Evolutionary conservation across 2,329 filamentous ascomycete genomes (phyloP), one percentile per base, ranked within the genome.

Genomic region (Chalaropsis ovoidea): DNA sequence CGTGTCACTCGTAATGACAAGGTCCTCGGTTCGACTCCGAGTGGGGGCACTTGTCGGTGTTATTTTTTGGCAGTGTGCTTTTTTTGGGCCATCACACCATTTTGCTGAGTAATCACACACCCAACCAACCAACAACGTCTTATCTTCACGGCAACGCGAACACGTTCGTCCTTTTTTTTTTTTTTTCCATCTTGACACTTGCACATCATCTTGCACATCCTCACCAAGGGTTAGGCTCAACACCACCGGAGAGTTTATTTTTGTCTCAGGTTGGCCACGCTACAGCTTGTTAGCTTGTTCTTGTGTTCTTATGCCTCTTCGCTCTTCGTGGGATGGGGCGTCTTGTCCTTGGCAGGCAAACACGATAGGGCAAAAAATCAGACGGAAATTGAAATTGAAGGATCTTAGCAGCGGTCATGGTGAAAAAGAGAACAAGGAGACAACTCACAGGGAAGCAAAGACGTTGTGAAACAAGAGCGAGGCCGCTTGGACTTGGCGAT

Each of bases 1-100:
- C 72, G 72, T 71, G 69, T 73, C 72, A 74, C 73, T 74, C 72
- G 72, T 73, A 73, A 74, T 74, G 72, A 74, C 69, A 71, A 74
- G 72, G 71, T 73, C 72, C 72, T 70, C 71, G 70, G 72, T 74
- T 74, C 72, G 72, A 74, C 71, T 74, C 73, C 71, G 71, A 71
- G 71, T 73, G 70, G 69, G 70, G 72, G 72, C 70, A 73, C 19
- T 8, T 24, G 24, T 1, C 24, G 1, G n/a, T 19, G 2, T 8
- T 0, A 2, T 47, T 65, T 61, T 35, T 61, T 15, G 3, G 1
- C 2, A 6, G 22, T 10, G 15, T 17, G 10, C 3, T 24, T 56
- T 56, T 56, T 52, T 52, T 10, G n/a, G n/a, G 17, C 3, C 10
- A 47, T 8, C 43, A 47, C 6, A 47, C 6, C 6, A 2, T 31